Conservation (phyloP, 2,329 filamentous ascomycete genomes). For the Penicillium sp. region DNA sequence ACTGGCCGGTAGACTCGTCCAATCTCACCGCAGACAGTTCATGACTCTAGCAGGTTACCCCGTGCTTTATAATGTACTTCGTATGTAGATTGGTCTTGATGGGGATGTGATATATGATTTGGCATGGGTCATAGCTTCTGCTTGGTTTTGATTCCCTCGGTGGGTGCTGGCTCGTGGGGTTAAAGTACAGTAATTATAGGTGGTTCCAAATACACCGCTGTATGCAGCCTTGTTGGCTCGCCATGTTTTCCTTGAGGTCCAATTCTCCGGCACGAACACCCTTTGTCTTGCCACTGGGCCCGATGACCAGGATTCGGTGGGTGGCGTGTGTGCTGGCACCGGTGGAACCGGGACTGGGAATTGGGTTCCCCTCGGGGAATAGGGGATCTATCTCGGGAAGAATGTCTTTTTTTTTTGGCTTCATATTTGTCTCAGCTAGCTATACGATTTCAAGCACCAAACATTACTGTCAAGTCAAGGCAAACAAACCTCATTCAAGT, state of each 20-base stretch:
- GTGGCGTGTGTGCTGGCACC: conserved; percentile 7
- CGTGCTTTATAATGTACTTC: not conserved
- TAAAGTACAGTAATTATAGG: no score
- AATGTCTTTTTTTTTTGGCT: not conserved
- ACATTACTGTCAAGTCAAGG: not conserved
- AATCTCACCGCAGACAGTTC: conserved; percentile 18
- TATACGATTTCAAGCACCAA: not conserved
- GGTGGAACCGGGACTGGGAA: not conserved
- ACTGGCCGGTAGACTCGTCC: conserved; percentile 28
- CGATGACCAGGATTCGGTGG: conserved; percentile 6
- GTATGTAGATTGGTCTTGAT: not conserved
- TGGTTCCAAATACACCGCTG: not conserved
- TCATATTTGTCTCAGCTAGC: not conserved
- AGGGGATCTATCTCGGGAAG: conserved; percentile 3
- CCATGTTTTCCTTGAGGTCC: not conserved
- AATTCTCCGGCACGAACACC: conserved; percentile 5
- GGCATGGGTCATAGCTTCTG: conserved; percentile 5
- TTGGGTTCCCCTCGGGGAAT: conserved; percentile 3
- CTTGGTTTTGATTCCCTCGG: not conserved
- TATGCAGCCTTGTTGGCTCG: not conserved
- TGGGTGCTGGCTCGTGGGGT: not conserved
- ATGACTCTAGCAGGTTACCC: not conserved
- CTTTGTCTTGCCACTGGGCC: conserved; percentile 4
- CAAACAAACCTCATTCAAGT: not conserved
- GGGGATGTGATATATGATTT: conserved; percentile 6